Percentiles rank a stretch among this genome's conserved stretches.
phyloP scores from a whole-genome alignment of 441 rosid species.

The Capsella rubella region DNA sequence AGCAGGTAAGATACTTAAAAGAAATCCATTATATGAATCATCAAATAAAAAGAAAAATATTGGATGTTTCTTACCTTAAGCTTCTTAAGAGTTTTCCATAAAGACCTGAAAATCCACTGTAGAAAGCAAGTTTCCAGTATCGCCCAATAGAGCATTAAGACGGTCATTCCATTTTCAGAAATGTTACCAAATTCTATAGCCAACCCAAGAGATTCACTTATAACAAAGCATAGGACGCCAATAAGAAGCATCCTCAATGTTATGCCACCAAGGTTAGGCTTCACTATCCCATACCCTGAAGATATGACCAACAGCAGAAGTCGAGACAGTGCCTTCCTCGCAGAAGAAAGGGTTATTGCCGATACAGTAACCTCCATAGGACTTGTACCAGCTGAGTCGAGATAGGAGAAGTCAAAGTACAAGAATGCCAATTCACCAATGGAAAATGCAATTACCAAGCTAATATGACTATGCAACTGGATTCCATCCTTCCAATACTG shows the following conservation, averaged over 20 bases:
- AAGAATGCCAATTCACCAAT: constrained; percentile 76
- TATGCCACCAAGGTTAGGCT: constrained; percentile 74
- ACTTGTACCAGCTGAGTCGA: constrained; percentile 72
- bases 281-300: constrained; percentile 81
- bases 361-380: constrained; percentile 69
- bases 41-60: neutral
- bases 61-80: constrained; percentile 64
- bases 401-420: constrained; percentile 70
- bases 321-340: constrained; percentile 76
- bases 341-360: constrained; percentile 70
- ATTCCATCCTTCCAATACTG: constrained; percentile 75
- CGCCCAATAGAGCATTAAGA: constrained; percentile 71
- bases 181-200: constrained; percentile 71
- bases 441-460: constrained; percentile 78
- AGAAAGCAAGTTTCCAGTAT: constrained; percentile 72
- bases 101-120: constrained; percentile 78
- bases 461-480: constrained; percentile 76
- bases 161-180: constrained; percentile 59
- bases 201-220: constrained; percentile 73
- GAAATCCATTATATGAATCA: neutral
- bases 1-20: neutral
- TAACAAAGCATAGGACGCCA: constrained; percentile 65
- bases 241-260: constrained; percentile 68
- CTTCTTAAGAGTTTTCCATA: constrained; percentile 80
- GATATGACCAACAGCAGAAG: constrained; percentile 80